phyloP scores from a whole-genome alignment of 1,139 yeast species.

The Blastobotrys elegans region DNA sequence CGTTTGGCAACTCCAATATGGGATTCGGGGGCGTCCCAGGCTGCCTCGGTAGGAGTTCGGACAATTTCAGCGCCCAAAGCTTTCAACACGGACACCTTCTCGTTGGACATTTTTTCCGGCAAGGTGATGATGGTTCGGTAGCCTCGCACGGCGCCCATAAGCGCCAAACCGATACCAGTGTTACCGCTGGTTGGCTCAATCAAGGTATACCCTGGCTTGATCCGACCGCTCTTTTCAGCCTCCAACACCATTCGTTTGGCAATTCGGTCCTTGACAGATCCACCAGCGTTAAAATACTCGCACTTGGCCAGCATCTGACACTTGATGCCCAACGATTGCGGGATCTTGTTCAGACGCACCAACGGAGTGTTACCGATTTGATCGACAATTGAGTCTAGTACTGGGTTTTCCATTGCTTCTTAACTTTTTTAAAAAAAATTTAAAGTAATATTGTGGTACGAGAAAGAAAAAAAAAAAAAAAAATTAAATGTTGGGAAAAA shows the following conservation, averaged over 20 bases:
- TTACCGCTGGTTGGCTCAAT: slow-evolving; percentile 86
- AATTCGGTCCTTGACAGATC: slow-evolving; percentile 64
- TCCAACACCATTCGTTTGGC: slow-evolving; percentile 66
- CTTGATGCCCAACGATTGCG: slow-evolving; percentile 71
- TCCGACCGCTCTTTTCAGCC: slow-evolving; percentile 73
- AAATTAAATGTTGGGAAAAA: neutral
- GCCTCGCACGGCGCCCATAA: slow-evolving; percentile 82
- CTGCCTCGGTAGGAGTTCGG: slow-evolving; percentile 90
- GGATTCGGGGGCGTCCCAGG: slow-evolving; percentile 89
- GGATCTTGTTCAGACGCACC: slow-evolving; percentile 68
- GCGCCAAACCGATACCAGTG: slow-evolving; percentile 79
- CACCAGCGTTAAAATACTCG: slow-evolving; percentile 66
- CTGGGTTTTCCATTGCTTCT: neutral
- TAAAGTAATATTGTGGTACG: neutral
- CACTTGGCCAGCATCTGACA: slow-evolving; percentile 52
- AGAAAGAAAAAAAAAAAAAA: neutral
- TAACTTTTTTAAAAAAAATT: too few species aligned
- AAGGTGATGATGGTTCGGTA: slow-evolving; percentile 83
- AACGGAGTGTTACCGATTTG: slow-evolving; percentile 83
- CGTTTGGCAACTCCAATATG: slow-evolving; percentile 86
- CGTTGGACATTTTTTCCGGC: slow-evolving; percentile 92
- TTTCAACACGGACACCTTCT: slow-evolving; percentile 80
- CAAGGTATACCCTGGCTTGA: slow-evolving; percentile 80
- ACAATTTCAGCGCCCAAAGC: slow-evolving; percentile 90
- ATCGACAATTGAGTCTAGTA: slow-evolving; percentile 41